Percentiles rank a stretch among this genome's conserved stretches.
These are phyloP conservation scores for Ceratobasidium sp. DNA, from an alignment of 1,284 basidiomycete species.

Conservation along the genomic window DNA sequence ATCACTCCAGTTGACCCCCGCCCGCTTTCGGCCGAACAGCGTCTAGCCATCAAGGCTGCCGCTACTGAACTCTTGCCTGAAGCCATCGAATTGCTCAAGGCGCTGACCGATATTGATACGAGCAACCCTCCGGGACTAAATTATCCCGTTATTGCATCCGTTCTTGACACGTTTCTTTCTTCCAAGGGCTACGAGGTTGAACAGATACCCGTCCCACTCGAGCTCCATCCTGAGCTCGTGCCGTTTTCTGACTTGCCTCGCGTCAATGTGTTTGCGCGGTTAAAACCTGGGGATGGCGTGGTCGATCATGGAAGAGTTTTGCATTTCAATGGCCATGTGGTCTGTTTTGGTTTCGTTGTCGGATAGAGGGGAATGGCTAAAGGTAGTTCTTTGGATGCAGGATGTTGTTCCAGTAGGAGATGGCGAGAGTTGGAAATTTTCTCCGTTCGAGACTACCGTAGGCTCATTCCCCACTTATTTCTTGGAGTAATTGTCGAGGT, in stretches of 20 bases:
- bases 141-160: slow-evolving; percentile 37
- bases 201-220: slow-evolving; percentile 6
- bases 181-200: slow-evolving; percentile 37
- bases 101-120: slow-evolving; percentile 35
- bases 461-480: background rate
- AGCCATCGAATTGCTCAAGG: slow-evolving; percentile 16
- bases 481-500: background rate
- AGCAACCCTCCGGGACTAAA: slow-evolving; percentile 42
- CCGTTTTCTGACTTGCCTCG: slow-evolving; percentile 39
- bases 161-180: slow-evolving; percentile 38
- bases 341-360: background rate
- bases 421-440: slow-evolving; percentile 26
- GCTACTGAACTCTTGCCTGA: slow-evolving; percentile 2
- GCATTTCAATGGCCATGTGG: slow-evolving; percentile 31
- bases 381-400: background rate
- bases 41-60: slow-evolving; percentile 11
- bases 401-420: slow-evolving; percentile 41
- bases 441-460: slow-evolving; percentile 36
- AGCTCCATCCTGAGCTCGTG: slow-evolving; percentile 34
- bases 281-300: slow-evolving; percentile 1
- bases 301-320: slow-evolving; percentile 31
- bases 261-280: slow-evolving; percentile 39
- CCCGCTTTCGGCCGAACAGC: background rate
- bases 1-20: background rate
- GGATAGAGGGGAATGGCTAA: background rate